phyloP scores from a whole-genome alignment of 1,284 basidiomycete genomes.

The Ustilago cynodontis region DNA sequence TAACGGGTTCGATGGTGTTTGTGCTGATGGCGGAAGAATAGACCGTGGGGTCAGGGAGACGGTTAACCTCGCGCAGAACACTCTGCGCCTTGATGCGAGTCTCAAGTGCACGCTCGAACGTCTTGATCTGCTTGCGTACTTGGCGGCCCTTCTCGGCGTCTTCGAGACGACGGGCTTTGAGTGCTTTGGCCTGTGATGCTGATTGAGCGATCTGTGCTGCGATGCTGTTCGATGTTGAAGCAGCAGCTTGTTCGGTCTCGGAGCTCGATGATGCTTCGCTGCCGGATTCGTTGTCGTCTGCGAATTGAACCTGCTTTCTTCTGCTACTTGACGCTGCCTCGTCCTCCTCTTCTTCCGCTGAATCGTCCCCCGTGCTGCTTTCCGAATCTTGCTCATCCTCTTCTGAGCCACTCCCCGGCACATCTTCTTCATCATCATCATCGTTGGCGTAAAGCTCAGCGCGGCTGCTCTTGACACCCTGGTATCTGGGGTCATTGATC shows the following conservation, averaged over 20 bases:
- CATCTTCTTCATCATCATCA: slow-evolving; percentile 30
- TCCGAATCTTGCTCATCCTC: slow-evolving; percentile 10
- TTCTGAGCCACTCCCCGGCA: slow-evolving; percentile 13
- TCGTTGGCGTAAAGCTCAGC: slow-evolving; percentile 56
- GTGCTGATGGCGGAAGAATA: slow-evolving; percentile 19
- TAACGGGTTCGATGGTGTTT: slow-evolving; percentile 15
- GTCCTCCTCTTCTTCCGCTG: slow-evolving; percentile 21
- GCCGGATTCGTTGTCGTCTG: slow-evolving; percentile 13
- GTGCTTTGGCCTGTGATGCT: slow-evolving; percentile 43
- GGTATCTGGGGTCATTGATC: slow-evolving; percentile 44
- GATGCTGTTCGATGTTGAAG: slow-evolving; percentile 36
- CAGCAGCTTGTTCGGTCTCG: slow-evolving; percentile 9
- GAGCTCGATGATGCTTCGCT: background rate
- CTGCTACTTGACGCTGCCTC: slow-evolving; percentile 11
- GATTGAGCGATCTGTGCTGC: slow-evolving; percentile 52
- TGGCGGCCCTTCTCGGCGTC: slow-evolving; percentile 63
- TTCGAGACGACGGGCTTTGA: slow-evolving; percentile 50
- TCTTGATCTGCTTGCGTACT: slow-evolving; percentile 60
- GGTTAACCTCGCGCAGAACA: slow-evolving; percentile 43
- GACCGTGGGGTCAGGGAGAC: slow-evolving; percentile 28
- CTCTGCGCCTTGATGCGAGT: slow-evolving; percentile 62
- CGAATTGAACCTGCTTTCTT: slow-evolving; percentile 37
- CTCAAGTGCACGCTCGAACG: slow-evolving; percentile 59
- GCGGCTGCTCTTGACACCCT: slow-evolving; percentile 54
- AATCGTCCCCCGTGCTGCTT: slow-evolving; percentile 6